Evolutionary conservation across 1,284 basidiomycete species (phyloP).

Genomic region (Sanguinoderma infundibulare): DNA sequence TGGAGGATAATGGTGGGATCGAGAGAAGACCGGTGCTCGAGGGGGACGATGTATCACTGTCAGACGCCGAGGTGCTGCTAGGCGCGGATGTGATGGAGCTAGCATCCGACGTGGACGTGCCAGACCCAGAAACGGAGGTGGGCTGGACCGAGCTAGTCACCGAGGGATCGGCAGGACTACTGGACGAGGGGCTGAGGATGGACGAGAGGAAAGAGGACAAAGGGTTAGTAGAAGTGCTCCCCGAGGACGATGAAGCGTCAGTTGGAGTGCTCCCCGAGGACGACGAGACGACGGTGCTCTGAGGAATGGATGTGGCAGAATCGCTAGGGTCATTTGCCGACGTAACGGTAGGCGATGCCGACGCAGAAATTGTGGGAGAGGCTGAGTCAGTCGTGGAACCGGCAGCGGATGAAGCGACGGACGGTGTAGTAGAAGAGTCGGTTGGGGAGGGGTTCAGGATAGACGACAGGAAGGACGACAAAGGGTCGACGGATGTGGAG

Average conservation of each 20-base stretch:
- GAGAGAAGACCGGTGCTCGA: too few species aligned
- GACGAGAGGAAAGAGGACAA: slow-evolving; percentile 1
- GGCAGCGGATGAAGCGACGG: slow-evolving; percentile 7
- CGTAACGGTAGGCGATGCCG: not conserved
- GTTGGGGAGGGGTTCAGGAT: slow-evolving; percentile 3
- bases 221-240: not conserved
- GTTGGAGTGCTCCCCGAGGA: not conserved
- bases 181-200: not conserved
- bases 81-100: not conserved
- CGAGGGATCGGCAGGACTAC: not conserved
- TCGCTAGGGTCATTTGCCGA: not conserved
- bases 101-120: not conserved
- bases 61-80: not conserved
- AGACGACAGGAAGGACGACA: slow-evolving; percentile 10
- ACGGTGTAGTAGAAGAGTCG: not conserved
- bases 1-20: not conserved
- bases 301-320: too few species aligned
- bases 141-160: not conserved
- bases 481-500: slow-evolving; percentile 1
- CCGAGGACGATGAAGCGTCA: slow-evolving; percentile 1
- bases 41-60: too few species aligned
- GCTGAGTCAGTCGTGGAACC: not conserved
- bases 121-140: not conserved
- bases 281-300: too few species aligned
- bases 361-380: not conserved